Evolutionary conservation across 1,139 yeast species (phyloP).

Genomic region (Casaregolazyma lundiana): DNA sequence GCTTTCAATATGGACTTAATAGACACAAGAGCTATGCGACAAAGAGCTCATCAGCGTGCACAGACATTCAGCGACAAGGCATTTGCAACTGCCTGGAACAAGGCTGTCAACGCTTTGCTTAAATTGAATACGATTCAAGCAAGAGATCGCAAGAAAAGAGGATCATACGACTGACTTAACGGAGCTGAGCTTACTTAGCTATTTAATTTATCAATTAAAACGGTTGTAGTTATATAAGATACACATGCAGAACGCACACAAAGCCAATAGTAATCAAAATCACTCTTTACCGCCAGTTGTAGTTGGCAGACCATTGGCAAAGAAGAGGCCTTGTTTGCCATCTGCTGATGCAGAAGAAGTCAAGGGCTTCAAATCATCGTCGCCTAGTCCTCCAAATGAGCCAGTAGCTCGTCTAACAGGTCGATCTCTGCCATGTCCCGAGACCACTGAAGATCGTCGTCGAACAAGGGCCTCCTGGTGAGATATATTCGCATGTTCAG

Average conservation of each 20-base stretch:
- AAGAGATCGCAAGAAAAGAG: constrained; percentile 20
- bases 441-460: constrained; percentile 30
- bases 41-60: constrained; percentile 50
- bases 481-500: constrained; percentile 26
- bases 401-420: constrained; percentile 31
- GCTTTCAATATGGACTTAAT: constrained; percentile 40
- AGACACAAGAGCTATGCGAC: constrained; percentile 44
- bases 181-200: not conserved
- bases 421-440: constrained; percentile 14
- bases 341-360: constrained; percentile 11
- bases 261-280: not conserved
- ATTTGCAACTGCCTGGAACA: constrained; percentile 59
- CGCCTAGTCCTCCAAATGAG: constrained; percentile 30
- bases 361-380: constrained; percentile 26
- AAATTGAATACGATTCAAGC: constrained; percentile 40
- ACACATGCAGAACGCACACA: constrained; percentile 2
- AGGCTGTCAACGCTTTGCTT: constrained; percentile 36
- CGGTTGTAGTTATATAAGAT: constrained; percentile 3
- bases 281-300: constrained; percentile 25
- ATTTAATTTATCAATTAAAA: not conserved
- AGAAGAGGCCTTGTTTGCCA: constrained; percentile 26
- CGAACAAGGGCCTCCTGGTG: constrained; percentile 23
- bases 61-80: constrained; percentile 64
- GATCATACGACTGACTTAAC: constrained; percentile 19
- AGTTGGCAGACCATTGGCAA: constrained; percentile 34